Evolutionary conservation across 192 early-diverging fungal species (phyloP).

Genomic region (Umbelopsis sp.): DNA sequence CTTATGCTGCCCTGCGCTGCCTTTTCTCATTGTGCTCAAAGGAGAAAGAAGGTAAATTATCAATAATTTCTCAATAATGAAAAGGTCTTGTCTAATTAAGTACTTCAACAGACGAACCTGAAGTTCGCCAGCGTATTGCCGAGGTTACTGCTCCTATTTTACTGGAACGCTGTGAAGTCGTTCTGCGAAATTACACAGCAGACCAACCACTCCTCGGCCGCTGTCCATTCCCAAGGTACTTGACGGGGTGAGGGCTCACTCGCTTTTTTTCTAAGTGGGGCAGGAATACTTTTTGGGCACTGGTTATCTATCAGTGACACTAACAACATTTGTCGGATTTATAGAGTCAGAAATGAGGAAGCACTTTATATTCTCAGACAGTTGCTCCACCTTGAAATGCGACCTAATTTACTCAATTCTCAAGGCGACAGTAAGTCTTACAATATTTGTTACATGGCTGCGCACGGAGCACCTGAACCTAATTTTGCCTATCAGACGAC

Average conservation of each 20-base stretch:
- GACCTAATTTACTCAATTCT: background rate
- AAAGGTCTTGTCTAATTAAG: conserved; percentile 9
- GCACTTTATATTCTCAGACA: conserved; percentile 55
- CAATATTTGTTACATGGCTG: background rate
- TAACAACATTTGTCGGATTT: conserved; percentile 4
- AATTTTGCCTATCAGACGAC: conserved; percentile 35
- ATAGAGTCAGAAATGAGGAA: conserved; percentile 64
- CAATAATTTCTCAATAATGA: background rate
- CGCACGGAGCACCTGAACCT: background rate
- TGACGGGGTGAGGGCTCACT: conserved; percentile 39
- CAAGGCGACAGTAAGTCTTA: background rate
- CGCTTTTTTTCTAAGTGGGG: background rate
- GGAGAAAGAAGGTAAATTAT: conserved; percentile 41
- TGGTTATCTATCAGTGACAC: too few relatives aligned
- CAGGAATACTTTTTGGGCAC: conserved; percentile 1
- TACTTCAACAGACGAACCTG: conserved; percentile 35
- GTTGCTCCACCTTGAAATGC: conserved; percentile 27
- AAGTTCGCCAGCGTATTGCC: conserved; percentile 61
- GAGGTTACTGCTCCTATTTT: conserved; percentile 62
- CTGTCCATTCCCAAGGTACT: conserved; percentile 68
- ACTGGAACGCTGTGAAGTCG: conserved; percentile 60
- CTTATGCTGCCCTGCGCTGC: conserved; percentile 62
- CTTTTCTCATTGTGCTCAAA: conserved; percentile 69
- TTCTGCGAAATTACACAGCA: conserved; percentile 60
- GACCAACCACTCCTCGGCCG: conserved; percentile 71